These are phyloP conservation scores for Xanthoceras sorbifolium DNA, from an alignment of 345 rosid species.

Conservation along the genomic window DNA sequence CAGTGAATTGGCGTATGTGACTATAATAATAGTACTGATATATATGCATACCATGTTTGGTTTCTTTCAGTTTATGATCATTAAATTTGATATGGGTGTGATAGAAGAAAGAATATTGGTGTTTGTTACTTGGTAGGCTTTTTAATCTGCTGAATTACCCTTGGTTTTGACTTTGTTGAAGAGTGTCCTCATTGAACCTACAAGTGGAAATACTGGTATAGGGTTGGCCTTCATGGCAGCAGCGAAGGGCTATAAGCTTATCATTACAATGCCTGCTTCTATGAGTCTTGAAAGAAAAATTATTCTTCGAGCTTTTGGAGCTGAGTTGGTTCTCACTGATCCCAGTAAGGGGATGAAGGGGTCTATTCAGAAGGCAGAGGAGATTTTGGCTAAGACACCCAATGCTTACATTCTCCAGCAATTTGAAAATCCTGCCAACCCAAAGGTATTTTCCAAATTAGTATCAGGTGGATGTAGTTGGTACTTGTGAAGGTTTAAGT, in stretches of 20 bases:
- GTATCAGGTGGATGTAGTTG: conserved; percentile 10
- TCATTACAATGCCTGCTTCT: conserved; percentile 92
- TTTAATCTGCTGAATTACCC: conserved; percentile 10
- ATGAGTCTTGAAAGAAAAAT: conserved; percentile 93
- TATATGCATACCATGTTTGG: neutral
- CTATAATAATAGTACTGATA: neutral
- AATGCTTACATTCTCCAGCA: conserved; percentile 88
- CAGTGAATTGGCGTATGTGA: neutral
- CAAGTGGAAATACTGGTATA: conserved; percentile 97
- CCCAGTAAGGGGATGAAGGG: conserved; percentile 96
- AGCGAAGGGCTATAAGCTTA: conserved; percentile 78
- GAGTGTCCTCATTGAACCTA: conserved; percentile 90
- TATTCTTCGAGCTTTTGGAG: conserved; percentile 92
- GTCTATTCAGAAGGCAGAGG: conserved; percentile 89
- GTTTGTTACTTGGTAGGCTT: neutral
- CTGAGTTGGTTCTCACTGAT: conserved; percentile 79
- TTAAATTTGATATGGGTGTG: conserved; percentile 9
- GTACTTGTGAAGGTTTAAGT: conserved; percentile 5
- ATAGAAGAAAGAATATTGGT: neutral
- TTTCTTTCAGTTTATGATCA: neutral
- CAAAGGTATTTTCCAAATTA: conserved; percentile 52
- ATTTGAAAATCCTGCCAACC: conserved; percentile 90
- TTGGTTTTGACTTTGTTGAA: conserved; percentile 30
- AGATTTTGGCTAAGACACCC: conserved; percentile 73
- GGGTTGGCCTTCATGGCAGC: conserved; percentile 93